These are phyloP conservation scores for Gynandropsis gynandra DNA, from an alignment of 345 rosid species.

Conservation along the genomic window DNA sequence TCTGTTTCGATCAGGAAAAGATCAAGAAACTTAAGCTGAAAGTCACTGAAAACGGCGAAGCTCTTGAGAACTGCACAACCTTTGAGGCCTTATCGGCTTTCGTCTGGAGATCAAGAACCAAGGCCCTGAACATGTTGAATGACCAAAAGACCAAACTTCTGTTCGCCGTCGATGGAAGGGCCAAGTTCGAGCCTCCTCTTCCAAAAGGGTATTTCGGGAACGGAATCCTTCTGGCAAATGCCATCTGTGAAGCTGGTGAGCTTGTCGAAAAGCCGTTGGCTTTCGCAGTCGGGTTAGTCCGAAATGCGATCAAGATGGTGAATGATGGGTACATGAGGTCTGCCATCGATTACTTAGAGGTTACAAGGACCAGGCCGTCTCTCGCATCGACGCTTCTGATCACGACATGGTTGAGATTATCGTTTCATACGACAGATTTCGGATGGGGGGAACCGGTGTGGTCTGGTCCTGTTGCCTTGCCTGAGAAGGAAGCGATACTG, in stretches of 20 bases:
- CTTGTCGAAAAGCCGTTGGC: slow-evolving; percentile 54
- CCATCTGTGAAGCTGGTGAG: slow-evolving; percentile 59
- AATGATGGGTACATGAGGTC: slow-evolving; percentile 85
- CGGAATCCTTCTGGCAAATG: slow-evolving; percentile 73
- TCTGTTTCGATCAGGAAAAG: slow-evolving; percentile 66
- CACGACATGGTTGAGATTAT: slow-evolving; percentile 81
- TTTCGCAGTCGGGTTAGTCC: slow-evolving; percentile 51
- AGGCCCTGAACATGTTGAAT: slow-evolving; percentile 51
- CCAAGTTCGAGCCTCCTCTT: slow-evolving; percentile 65
- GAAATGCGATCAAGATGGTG: slow-evolving; percentile 67
- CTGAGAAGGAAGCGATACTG: slow-evolving; percentile 81
- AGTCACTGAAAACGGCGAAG: slow-evolving; percentile 44
- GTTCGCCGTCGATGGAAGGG: slow-evolving; percentile 81
- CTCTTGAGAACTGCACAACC: slow-evolving; percentile 43
- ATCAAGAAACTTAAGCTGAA: slow-evolving; percentile 50
- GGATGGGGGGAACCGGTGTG: slow-evolving; percentile 90
- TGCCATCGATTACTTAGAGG: slow-evolving; percentile 88
- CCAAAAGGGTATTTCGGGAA: slow-evolving; percentile 88
- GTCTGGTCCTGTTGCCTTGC: slow-evolving; percentile 83
- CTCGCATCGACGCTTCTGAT: slow-evolving; percentile 73
- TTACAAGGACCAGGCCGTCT: slow-evolving; percentile 74
- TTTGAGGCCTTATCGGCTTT: slow-evolving; percentile 81
- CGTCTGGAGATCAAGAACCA: slow-evolving; percentile 80
- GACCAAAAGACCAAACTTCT: slow-evolving; percentile 75
- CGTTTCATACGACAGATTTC: slow-evolving; percentile 72